Conservation (phyloP, 495 filamentous ascomycete genomes). For the Xylaria intraflava region DNA sequence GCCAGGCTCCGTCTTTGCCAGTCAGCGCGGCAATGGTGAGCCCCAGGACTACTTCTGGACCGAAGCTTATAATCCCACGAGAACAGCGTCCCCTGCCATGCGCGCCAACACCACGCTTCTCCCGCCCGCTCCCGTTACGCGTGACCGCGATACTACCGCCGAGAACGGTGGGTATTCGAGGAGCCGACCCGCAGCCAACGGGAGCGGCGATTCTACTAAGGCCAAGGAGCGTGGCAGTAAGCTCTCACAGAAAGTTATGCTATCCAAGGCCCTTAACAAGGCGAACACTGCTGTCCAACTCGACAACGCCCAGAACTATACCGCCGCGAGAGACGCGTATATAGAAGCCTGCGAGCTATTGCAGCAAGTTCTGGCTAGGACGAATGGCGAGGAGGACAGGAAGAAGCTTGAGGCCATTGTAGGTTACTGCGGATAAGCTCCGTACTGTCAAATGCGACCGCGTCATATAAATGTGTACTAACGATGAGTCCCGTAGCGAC, state of each 20-base stretch:
- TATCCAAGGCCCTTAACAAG: constrained; percentile 88
- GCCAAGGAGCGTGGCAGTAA: constrained; percentile 32
- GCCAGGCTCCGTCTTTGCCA: constrained; percentile 8
- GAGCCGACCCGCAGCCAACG: constrained; percentile 40
- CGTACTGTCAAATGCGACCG: not conserved
- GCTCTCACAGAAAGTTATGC: constrained; percentile 83
- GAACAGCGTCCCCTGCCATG: constrained; percentile 6
- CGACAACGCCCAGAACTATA: constrained; percentile 91
- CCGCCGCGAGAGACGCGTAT: constrained; percentile 89
- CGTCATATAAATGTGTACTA: not conserved
- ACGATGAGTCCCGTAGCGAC: constrained; percentile 48
- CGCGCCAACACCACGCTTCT: constrained; percentile 14
- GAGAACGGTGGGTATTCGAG: constrained; percentile 41
- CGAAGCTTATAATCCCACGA: constrained; percentile 12
- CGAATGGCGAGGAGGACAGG: constrained; percentile 75
- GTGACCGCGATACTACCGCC: constrained; percentile 18
- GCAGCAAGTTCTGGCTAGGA: constrained; percentile 79
- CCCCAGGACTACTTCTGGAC: constrained; percentile 15
- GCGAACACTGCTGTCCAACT: constrained; percentile 91
- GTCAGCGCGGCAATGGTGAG: constrained; percentile 11
- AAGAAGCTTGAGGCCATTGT: constrained; percentile 89
- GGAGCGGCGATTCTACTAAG: constrained; percentile 34
- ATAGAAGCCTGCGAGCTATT: constrained; percentile 81
- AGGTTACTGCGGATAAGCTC: constrained; percentile 37
- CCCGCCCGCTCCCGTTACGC: constrained; percentile 16